Evolutionary conservation across 192 early-diverging fungal species (phyloP), one percentile per base, ranked within the genome.

Genomic region (Backusella tuberculispora): DNA sequence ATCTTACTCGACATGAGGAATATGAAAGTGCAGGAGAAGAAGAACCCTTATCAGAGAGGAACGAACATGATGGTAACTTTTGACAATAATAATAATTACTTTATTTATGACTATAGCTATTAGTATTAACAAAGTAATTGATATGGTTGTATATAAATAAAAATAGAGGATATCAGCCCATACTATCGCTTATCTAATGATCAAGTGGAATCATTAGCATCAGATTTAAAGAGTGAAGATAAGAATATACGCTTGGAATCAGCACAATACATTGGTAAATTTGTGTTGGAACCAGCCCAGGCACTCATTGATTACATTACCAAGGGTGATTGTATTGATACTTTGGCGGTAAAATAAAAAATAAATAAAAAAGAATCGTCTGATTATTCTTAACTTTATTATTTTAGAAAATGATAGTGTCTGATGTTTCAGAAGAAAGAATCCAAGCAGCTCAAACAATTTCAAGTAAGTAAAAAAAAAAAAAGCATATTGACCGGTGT

Each of bases 1-100:
- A 76, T 60, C 53, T 80, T 24, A 70, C 79, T 19, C 43, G 69
- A 21, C 60, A 72, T 66, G 78, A 84, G 75, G 71, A 76, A 42
- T 66, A 66, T 17, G 77, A 78, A 44, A 70, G 47, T 72, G 66
- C 37, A n/a, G 46, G 47, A 14, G 70, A 71, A 71, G 50, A 71
- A 29, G 70, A 71, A 14, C 68, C 68, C 0, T 3, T 24, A 13
- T 24, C 42, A 17, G 68, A 69, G 45, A 47, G 21, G 24, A 69
- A 38, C 50, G 67, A 75, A 26, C 75, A 77, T 41, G 71, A 77
- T 75, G 41, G 63, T 73, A 73, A 69, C 15, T 21, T 41, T 10
- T 43, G 14, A 17, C 13, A 19, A 14, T 10, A 38, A 8, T 9
- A 42, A 4, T 21, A 42, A 0, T 1, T 13, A 37, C 9, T 66